These are phyloP conservation scores for Micractinium sp. DNA, from an alignment of 139 green algal genomes.

Conservation along the genomic window DNA sequence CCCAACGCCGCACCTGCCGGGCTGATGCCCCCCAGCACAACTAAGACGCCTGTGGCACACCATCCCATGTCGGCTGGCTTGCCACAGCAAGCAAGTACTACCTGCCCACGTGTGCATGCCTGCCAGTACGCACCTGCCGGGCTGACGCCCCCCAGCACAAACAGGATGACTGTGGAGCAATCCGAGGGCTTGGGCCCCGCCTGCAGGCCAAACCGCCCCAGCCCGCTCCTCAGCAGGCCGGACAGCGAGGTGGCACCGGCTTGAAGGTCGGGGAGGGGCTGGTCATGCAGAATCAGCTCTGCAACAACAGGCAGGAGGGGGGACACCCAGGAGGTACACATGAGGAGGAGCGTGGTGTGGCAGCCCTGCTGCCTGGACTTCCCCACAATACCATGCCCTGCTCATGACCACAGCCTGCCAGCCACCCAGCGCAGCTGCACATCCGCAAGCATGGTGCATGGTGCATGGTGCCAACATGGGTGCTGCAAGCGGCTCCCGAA, in stretches of 20 bases:
- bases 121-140: background rate
- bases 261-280: conserved; percentile 40
- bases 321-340: background rate
- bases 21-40: background rate
- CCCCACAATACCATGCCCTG: background rate
- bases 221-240: conserved; percentile 60
- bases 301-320: conserved; percentile 15
- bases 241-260: conserved; percentile 50
- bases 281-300: conserved; percentile 25
- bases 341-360: background rate
- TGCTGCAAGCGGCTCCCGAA: conserved; percentile 2
- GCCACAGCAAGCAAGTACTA: background rate
- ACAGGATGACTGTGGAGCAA: conserved; percentile 61
- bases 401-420: background rate
- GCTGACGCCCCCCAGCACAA: conserved; percentile 68
- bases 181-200: conserved; percentile 51
- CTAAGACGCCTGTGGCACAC: background rate
- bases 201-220: conserved; percentile 66
- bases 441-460: background rate
- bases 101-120: background rate
- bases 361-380: background rate
- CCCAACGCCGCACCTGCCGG: no score
- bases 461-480: no score
- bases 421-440: background rate
- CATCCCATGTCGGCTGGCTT: background rate